Conservation (phyloP, 768 basidiomycete species). For the Gautieria morchelliformis region DNA sequence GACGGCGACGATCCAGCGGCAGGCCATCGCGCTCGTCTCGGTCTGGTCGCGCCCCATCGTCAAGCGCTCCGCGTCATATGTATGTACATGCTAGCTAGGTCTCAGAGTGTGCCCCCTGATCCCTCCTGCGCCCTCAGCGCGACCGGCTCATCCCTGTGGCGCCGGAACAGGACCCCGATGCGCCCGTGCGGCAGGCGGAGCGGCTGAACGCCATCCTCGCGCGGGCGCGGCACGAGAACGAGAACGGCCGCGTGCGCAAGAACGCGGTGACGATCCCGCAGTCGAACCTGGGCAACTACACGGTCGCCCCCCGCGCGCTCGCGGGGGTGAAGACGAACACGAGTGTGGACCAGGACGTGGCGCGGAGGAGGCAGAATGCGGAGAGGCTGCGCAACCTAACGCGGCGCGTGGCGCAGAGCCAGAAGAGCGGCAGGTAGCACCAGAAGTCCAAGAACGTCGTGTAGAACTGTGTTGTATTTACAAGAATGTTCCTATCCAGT, state of each 20-base stretch:
- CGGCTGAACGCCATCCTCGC: conserved; percentile 62
- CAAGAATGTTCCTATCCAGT: too few relatives aligned
- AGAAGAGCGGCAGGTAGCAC: conserved; percentile 7
- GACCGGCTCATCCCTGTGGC: conserved; percentile 61
- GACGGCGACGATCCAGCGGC: conserved; percentile 67
- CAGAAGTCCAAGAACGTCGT: too few relatives aligned
- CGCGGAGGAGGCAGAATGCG: conserved; percentile 62
- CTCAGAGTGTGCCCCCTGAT: not conserved
- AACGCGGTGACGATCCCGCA: conserved; percentile 82
- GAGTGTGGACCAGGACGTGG: conserved; percentile 67
- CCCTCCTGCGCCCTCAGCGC: conserved; percentile 21
- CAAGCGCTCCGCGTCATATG: conserved; percentile 75
- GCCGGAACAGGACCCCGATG: conserved; percentile 29
- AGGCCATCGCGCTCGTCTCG: conserved; percentile 76
- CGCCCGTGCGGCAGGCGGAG: conserved; percentile 33
- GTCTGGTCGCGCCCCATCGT: conserved; percentile 88
- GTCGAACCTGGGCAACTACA: conserved; percentile 65
- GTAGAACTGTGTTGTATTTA: not conserved
- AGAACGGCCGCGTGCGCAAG: conserved; percentile 60
- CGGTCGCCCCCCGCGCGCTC: conserved; percentile 60
- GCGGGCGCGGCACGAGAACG: conserved; percentile 47
- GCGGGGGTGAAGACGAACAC: conserved; percentile 40
- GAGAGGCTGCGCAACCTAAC: conserved; percentile 63
- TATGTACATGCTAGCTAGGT: conserved; percentile 1
- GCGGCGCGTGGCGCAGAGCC: conserved; percentile 10